Base-by-base conservation (phyloP, 1,139 yeast species). In the Entelexis paramagnoliae region DNA sequence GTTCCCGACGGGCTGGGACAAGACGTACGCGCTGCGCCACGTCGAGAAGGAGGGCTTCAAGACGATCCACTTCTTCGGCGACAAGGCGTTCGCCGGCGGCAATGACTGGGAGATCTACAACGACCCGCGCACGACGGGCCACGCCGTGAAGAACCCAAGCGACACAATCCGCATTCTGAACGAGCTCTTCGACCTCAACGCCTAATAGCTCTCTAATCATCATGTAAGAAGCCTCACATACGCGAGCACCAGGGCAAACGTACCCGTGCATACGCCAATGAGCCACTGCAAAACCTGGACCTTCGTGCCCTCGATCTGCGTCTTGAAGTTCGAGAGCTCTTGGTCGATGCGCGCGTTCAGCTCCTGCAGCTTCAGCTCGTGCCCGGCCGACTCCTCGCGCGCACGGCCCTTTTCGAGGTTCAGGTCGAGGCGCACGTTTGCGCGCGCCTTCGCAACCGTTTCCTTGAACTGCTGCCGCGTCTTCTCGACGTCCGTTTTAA, bases 1-100 rank as follows among this genome's bases (percentile, higher is more conserved):
- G 60, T 91, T 91, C 89, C 99, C 99, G 73, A 85, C 96, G 59
- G 99, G 99, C 66, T 91, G 99, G 99, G 98, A 91, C 72, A 91
- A 93, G 80, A 93, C 98, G 58, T 93, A 89, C 75, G 86, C 95
- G 72, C 80, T 93, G 67, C 88, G 82, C 71, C 98, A 89, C 72
- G 89, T 91, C 63, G 88, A 73, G 64, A 72, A 75, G 58, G 96
- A 89, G 72, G 80, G 83, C 59, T 93, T 89, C 74, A 76, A 81
- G 66, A 76, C 79, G 62, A 87, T 91, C 64, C 97, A 91, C 76
- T 93, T 93, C 80, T 91, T 91, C 67, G 98, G 99, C 72, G 99
- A 91, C 78, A 91, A 91, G 79, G 78, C 95, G 61, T 84, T 83
- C 76, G 74, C 86, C 74, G 99, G 99, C 66, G 98, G 99, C 73